phyloP scores from a whole-genome alignment of 805 yeast genomes.

The Torulaspora delbrueckii region DNA sequence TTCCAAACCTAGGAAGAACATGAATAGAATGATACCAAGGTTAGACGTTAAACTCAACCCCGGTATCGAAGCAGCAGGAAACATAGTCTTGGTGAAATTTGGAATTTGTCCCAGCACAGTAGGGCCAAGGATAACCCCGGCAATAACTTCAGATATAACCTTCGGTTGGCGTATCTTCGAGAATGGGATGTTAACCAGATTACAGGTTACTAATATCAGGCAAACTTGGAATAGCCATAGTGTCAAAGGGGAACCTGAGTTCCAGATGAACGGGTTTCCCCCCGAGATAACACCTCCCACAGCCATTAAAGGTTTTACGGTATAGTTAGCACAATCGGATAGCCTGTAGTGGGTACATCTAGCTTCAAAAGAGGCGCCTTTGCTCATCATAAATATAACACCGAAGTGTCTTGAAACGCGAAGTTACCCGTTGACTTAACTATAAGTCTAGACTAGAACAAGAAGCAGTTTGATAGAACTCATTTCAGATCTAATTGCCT shows the following conservation, averaged over 20 bases:
- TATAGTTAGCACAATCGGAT: neutral
- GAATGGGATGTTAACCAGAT: conserved; percentile 55
- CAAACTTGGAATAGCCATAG: conserved; percentile 66
- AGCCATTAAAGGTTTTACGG: conserved; percentile 10
- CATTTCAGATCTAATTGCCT: too few relatives aligned
- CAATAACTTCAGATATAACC: conserved; percentile 75
- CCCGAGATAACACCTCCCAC: conserved; percentile 73
- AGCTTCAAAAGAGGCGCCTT: neutral
- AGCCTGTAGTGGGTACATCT: neutral
- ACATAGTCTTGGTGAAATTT: conserved; percentile 56
- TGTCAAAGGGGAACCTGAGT: conserved; percentile 56
- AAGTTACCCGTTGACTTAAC: neutral
- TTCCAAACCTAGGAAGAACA: conserved; percentile 75
- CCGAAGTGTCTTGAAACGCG: neutral
- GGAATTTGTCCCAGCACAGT: conserved; percentile 70
- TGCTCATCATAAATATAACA: neutral
- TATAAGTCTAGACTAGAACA: neutral
- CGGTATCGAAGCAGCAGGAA: conserved; percentile 59
- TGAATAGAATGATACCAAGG: conserved; percentile 65
- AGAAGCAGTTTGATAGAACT: too few relatives aligned
- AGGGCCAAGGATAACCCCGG: conserved; percentile 74
- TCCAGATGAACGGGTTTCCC: conserved; percentile 59
- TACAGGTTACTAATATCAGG: conserved; percentile 55
- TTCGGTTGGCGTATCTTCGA: conserved; percentile 64
- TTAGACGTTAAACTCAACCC: conserved; percentile 66